These are phyloP conservation scores for Chlamydomonas sp. DNA, from an alignment of 139 green algal genomes.

Conservation along the genomic window DNA sequence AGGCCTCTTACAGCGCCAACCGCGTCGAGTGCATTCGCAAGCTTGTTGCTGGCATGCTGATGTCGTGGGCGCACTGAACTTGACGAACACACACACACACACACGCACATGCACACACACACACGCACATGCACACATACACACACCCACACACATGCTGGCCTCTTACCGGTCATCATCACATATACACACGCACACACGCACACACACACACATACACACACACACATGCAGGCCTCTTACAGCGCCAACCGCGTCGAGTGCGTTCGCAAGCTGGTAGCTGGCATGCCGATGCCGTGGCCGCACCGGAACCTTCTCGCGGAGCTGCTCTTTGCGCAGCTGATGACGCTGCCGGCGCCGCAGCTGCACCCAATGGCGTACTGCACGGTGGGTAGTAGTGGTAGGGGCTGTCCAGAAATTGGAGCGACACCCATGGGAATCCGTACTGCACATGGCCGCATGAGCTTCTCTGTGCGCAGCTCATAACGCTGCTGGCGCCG, in stretches of 20 bases:
- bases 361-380: conserved; percentile 73
- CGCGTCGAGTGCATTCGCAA: conserved; percentile 55
- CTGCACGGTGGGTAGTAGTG: no score
- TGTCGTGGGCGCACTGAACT: conserved; percentile 54
- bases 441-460: no score
- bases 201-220: background rate
- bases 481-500: conserved; percentile 67
- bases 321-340: conserved; percentile 78
- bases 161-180: background rate
- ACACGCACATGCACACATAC: no score
- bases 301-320: conserved; percentile 55
- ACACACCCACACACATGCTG: background rate
- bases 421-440: no score
- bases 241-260: conserved; percentile 42
- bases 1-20: conserved; percentile 8
- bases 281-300: conserved; percentile 54
- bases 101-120: no score
- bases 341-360: conserved; percentile 68
- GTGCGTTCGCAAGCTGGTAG: conserved; percentile 47
- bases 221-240: background rate
- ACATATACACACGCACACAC: background rate
- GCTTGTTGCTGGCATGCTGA: conserved; percentile 49
- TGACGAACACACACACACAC: no score
- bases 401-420: no score
- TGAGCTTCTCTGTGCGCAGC: conserved; percentile 80